Conservation (phyloP, 1,284 basidiomycete genomes). For the Trametes hirsuta region DNA sequence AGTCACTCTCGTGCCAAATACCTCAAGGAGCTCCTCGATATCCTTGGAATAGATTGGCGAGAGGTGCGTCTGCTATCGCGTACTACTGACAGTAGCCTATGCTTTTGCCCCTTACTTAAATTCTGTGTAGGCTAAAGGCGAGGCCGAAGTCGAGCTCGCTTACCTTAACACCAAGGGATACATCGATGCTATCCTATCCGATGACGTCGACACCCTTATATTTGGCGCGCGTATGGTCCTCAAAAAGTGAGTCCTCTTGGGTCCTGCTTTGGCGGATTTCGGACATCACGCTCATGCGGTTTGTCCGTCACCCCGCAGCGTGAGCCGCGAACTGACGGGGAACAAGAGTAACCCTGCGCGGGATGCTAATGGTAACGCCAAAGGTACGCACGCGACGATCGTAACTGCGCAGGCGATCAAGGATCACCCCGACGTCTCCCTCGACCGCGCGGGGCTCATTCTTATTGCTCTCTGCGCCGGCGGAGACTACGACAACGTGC, state of each 20-base stretch:
- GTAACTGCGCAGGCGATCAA: slow-evolving; percentile 44
- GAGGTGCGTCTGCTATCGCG: slow-evolving; percentile 41
- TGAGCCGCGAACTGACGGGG: slow-evolving; percentile 49
- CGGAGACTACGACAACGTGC: slow-evolving; percentile 65
- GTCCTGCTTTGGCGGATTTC: neutral
- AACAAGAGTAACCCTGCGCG: slow-evolving; percentile 43
- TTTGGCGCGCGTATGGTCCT: slow-evolving; percentile 42
- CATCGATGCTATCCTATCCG: slow-evolving; percentile 67
- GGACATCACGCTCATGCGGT: neutral
- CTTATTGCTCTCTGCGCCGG: slow-evolving; percentile 67
- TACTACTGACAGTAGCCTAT: neutral
- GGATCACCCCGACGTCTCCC: slow-evolving; percentile 38
- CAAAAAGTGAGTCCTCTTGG: slow-evolving; percentile 34
- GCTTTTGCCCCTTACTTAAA: neutral
- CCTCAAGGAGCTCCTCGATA: slow-evolving; percentile 51
- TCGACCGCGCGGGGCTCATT: slow-evolving; percentile 59
- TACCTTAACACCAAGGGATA: slow-evolving; percentile 51
- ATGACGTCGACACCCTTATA: slow-evolving; percentile 58
- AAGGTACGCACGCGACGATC: slow-evolving; percentile 48
- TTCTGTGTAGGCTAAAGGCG: slow-evolving; percentile 52
- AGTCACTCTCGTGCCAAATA: slow-evolving; percentile 45
- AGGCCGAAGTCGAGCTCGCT: slow-evolving; percentile 73
- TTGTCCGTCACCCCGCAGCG: slow-evolving; percentile 34
- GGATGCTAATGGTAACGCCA: slow-evolving; percentile 39
- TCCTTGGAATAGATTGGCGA: slow-evolving; percentile 66